These are phyloP conservation scores for Calonectria pseudoreteaudii DNA, from an alignment of 2,329 filamentous ascomycete genomes.

Conservation along the genomic window DNA sequence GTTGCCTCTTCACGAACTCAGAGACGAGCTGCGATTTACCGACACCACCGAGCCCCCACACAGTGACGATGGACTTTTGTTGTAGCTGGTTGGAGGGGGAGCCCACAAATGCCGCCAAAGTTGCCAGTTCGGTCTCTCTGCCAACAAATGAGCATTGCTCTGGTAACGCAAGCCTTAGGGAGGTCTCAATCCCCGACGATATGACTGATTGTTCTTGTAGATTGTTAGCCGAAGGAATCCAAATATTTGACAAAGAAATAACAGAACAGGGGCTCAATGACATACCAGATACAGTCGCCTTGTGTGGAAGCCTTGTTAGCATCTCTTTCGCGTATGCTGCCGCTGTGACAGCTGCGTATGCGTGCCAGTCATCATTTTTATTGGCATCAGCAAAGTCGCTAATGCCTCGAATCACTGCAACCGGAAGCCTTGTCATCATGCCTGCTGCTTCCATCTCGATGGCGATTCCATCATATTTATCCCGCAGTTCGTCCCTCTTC, in stretches of 20 bases:
- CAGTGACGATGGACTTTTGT: neutral
- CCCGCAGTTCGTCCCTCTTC: neutral
- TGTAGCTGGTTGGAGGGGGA: neutral
- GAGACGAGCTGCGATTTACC: slow-evolving; percentile 9
- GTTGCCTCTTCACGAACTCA: neutral
- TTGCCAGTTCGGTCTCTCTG: neutral
- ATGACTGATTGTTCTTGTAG: neutral
- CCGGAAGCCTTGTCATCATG: slow-evolving; percentile 1
- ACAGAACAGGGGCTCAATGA: neutral
- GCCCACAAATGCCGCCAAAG: neutral
- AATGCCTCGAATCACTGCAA: slow-evolving; percentile 6
- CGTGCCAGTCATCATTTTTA: slow-evolving; percentile 14
- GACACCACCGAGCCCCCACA: neutral
- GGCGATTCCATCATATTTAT: slow-evolving; percentile 2
- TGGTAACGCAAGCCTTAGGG: neutral
- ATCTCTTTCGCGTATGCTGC: slow-evolving; percentile 13
- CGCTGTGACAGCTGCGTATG: neutral
- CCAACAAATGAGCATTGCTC: slow-evolving; percentile 2
- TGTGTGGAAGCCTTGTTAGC: neutral
- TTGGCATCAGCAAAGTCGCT: slow-evolving; percentile 5
- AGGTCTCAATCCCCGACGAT: neutral
- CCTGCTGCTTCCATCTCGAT: slow-evolving; percentile 16
- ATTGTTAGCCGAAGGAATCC: neutral
- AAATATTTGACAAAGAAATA: neutral
- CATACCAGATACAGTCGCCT: neutral